phyloP scores from a whole-genome alignment of 2,329 filamentous ascomycete genomes.

The Stagonosporopsis vannaccii region DNA sequence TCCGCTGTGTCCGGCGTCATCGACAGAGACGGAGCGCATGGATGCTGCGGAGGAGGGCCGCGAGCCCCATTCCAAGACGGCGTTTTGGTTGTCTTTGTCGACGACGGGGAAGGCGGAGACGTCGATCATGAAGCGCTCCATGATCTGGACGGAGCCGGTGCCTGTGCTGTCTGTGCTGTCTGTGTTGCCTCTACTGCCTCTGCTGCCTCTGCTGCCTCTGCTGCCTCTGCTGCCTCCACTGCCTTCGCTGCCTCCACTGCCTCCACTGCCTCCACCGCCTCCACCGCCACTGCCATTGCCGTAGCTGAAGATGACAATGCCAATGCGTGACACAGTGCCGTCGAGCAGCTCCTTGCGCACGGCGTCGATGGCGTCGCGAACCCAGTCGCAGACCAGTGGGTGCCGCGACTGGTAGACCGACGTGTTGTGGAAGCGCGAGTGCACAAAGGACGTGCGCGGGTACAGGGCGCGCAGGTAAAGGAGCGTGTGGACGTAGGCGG shows the following conservation, averaged over 20 bases:
- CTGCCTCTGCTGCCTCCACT: neutral
- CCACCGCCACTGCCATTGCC: slow-evolving; percentile 3
- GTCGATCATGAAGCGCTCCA: slow-evolving; percentile 69
- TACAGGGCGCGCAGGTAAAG: slow-evolving; percentile 85
- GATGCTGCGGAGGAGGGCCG: slow-evolving; percentile 9
- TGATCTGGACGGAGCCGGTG: slow-evolving; percentile 54
- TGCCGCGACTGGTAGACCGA: slow-evolving; percentile 86
- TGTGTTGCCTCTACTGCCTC: neutral
- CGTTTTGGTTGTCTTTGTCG: slow-evolving; percentile 55
- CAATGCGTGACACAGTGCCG: slow-evolving; percentile 62
- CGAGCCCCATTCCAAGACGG: slow-evolving; percentile 56
- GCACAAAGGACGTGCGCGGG: slow-evolving; percentile 77
- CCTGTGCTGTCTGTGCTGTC: neutral
- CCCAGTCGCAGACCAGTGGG: slow-evolving; percentile 84
- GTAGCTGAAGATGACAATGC: slow-evolving; percentile 64
- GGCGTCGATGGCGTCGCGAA: slow-evolving; percentile 79
- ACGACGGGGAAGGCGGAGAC: slow-evolving; percentile 64
- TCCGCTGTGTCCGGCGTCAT: neutral
- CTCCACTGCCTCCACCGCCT: neutral
- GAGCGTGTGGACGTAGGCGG: slow-evolving; percentile 83
- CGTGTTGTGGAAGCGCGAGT: slow-evolving; percentile 81
- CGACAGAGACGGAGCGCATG: neutral
- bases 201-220: neutral
- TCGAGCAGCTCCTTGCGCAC: slow-evolving; percentile 72
- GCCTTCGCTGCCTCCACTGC: neutral